Percentiles rank a stretch among this genome's conserved stretches.
Conservation (phyloP, 2,329 filamentous ascomycete species). For the Xylogone sp. region DNA sequence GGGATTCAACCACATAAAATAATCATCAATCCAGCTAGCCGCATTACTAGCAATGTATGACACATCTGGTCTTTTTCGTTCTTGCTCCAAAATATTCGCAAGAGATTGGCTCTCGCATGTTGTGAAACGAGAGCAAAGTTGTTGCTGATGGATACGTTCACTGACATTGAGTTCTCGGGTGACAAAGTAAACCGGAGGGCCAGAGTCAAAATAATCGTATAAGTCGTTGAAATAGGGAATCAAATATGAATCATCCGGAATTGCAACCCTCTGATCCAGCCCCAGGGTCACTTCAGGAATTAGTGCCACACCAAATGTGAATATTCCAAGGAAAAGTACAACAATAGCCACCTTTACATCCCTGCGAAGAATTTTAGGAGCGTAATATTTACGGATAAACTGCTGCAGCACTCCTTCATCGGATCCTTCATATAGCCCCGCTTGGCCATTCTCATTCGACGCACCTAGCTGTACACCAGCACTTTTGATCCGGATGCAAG, state of each 20-base stretch:
- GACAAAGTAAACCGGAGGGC: slow-evolving; percentile 95
- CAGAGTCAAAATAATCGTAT: slow-evolving; percentile 85
- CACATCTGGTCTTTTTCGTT: slow-evolving; percentile 81
- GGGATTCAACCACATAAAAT: slow-evolving; percentile 94
- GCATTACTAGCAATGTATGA: slow-evolving; percentile 87
- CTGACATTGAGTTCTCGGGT: slow-evolving; percentile 79
- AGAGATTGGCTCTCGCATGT: slow-evolving; percentile 82
- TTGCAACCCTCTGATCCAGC: slow-evolving; percentile 89
- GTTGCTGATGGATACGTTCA: slow-evolving; percentile 69
- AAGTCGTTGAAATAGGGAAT: slow-evolving; percentile 97
- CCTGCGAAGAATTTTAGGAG: slow-evolving; percentile 74
- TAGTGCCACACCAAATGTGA: slow-evolving; percentile 80
- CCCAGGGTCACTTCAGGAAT: slow-evolving; percentile 83
- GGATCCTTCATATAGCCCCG: slow-evolving; percentile 45
- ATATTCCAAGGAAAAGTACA: slow-evolving; percentile 79
- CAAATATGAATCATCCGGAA: slow-evolving; percentile 90
- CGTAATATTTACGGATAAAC: slow-evolving; percentile 89
- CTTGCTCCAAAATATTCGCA: slow-evolving; percentile 87
- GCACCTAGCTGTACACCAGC: slow-evolving; percentile 63
- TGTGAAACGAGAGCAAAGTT: slow-evolving; percentile 87
- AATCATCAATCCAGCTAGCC: slow-evolving; percentile 96
- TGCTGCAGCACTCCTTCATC: slow-evolving; percentile 81
- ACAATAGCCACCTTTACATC: slow-evolving; percentile 76
- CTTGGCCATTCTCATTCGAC: slow-evolving; percentile 51
- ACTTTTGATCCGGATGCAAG: slow-evolving; percentile 77